A percentile compares a stretch with the other conserved stretches of the same genome.
Conservation (phyloP, 768 basidiomycete species). For the Collybia mongolica region DNA sequence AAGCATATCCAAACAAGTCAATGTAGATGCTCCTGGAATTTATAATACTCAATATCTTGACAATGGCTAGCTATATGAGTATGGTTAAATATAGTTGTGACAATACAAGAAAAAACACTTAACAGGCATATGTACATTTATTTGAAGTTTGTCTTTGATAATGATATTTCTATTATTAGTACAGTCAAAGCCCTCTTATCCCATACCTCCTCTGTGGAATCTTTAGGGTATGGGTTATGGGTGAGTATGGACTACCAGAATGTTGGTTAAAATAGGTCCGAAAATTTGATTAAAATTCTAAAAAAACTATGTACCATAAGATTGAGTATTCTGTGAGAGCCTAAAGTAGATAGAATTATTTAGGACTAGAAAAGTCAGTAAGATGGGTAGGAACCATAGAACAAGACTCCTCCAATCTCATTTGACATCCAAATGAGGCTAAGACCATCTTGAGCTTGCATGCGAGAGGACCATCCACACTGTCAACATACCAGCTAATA, state of each 20-base stretch:
- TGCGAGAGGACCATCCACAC: constrained; percentile 7
- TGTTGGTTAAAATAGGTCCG: not conserved
- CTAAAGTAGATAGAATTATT: constrained; percentile 1
- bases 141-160: too few relatives aligned
- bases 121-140: too few relatives aligned
- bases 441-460: constrained; percentile 7
- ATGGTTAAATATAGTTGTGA: too few relatives aligned
- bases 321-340: not conserved
- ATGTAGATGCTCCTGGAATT: too few relatives aligned
- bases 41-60: too few relatives aligned
- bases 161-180: too few relatives aligned
- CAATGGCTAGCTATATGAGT: too few relatives aligned
- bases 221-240: not conserved
- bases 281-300: constrained; percentile 1
- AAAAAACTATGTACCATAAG: not conserved
- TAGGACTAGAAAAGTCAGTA: constrained; percentile 5
- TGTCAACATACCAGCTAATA: constrained; percentile 5
- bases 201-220: not conserved
- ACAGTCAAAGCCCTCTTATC: not conserved
- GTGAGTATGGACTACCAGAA: not conserved
- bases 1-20: too few relatives aligned
- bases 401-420: constrained; percentile 4
- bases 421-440: constrained; percentile 8
- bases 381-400: constrained; percentile 4
- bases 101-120: too few relatives aligned